These are phyloP conservation scores for Saussurea involucrata DNA, from an alignment of 129 eudicot genomes.

Conservation along the genomic window DNA sequence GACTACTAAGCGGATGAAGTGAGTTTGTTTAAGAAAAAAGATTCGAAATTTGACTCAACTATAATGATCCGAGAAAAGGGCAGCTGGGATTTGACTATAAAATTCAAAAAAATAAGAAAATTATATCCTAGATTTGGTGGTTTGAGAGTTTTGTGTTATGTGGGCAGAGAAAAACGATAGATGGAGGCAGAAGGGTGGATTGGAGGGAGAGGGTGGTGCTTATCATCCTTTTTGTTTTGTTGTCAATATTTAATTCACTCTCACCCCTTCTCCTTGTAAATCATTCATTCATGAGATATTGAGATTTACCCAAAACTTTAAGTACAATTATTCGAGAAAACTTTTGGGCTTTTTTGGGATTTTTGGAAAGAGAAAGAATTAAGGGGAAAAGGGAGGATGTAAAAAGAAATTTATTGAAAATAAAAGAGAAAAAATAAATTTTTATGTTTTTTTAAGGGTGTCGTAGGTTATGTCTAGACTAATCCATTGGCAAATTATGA, in stretches of 20 bases:
- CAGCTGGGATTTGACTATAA: slow-evolving; percentile 10
- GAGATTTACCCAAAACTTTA: background rate
- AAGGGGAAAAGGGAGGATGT: too few species aligned
- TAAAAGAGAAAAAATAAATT: too few species aligned
- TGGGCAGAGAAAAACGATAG: slow-evolving; percentile 15
- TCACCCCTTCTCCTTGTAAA: background rate
- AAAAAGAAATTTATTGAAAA: too few species aligned
- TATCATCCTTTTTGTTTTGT: background rate
- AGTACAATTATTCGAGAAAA: too few species aligned
- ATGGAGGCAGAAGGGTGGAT: slow-evolving; percentile 10
- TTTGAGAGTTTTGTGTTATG: background rate
- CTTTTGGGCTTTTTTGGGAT: too few species aligned
- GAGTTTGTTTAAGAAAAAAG: background rate
- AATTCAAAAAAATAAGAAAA: background rate
- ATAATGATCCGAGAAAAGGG: slow-evolving; percentile 11
- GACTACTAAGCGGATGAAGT: background rate
- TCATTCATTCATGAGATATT: background rate
- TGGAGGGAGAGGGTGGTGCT: slow-evolving; percentile 30
- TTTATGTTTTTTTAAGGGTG: too few species aligned
- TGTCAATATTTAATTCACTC: background rate
- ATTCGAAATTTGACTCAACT: slow-evolving; percentile 17
- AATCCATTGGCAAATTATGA: too few species aligned
- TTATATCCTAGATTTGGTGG: background rate
- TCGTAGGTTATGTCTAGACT: too few species aligned
- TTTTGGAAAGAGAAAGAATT: too few species aligned